These are phyloP conservation scores for Saccharomyces paradoxus DNA, from an alignment of 805 yeast genomes.

Conservation along the genomic window DNA sequence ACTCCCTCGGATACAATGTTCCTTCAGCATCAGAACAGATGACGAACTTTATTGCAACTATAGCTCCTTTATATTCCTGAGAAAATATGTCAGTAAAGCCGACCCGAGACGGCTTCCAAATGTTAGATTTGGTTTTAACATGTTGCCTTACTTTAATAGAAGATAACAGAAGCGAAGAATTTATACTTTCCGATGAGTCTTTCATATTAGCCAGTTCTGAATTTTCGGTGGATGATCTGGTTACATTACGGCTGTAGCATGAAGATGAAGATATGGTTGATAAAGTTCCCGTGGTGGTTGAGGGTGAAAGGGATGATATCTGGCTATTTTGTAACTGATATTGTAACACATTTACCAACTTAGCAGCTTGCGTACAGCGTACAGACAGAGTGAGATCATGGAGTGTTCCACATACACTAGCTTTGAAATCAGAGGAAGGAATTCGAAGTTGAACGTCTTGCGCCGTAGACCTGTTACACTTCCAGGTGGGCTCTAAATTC, in stretches of 20 bases:
- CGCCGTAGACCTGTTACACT: slow-evolving; percentile 22
- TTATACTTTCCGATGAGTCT: neutral
- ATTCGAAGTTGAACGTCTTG: slow-evolving; percentile 26
- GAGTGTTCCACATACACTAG: slow-evolving; percentile 2
- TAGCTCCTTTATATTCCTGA: slow-evolving; percentile 13
- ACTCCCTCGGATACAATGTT: neutral
- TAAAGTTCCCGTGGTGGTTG: slow-evolving; percentile 21
- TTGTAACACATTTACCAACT: slow-evolving; percentile 14
- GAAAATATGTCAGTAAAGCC: slow-evolving; percentile 17
- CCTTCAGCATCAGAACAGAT: neutral
- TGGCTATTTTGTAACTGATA: slow-evolving; percentile 16
- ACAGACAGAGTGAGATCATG: slow-evolving; percentile 13
- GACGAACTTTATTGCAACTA: slow-evolving; percentile 15
- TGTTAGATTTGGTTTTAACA: slow-evolving; percentile 7
- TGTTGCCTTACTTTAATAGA: slow-evolving; percentile 21
- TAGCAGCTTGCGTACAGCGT: slow-evolving; percentile 17
- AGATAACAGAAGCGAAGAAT: slow-evolving; percentile 15
- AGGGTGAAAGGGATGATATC: slow-evolving; percentile 11
- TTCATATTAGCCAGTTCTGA: slow-evolving; percentile 4
- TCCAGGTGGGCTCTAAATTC: slow-evolving; percentile 16
- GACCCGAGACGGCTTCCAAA: slow-evolving; percentile 16
- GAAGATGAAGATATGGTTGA: slow-evolving; percentile 20
- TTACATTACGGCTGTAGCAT: slow-evolving; percentile 7
- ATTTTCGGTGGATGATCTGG: slow-evolving; percentile 7
- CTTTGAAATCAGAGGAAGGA: slow-evolving; percentile 10